Conservation (phyloP, 2,329 filamentous ascomycete species). For the Colletotrichum navitas region DNA sequence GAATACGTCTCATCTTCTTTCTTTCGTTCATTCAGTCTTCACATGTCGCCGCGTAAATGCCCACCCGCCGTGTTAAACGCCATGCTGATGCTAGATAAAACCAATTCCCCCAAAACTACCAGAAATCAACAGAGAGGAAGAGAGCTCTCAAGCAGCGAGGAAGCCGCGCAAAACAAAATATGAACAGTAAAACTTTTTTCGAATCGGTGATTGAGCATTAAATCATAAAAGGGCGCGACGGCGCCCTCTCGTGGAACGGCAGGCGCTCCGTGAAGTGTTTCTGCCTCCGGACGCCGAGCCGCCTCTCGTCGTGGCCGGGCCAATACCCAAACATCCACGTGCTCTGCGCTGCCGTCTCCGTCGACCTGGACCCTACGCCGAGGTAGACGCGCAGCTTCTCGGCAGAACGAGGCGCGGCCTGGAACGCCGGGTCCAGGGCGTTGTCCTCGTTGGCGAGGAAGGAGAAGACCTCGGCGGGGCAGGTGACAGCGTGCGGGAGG, state of each 20-base stretch:
- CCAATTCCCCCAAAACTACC: no score
- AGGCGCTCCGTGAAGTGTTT: constrained; percentile 58
- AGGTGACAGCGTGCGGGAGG: constrained; percentile 80
- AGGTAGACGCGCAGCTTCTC: constrained; percentile 70
- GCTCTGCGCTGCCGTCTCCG: constrained; percentile 57
- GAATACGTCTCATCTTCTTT: background rate
- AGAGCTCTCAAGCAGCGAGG: background rate
- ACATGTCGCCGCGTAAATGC: background rate
- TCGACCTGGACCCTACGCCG: constrained; percentile 60
- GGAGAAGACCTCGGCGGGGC: constrained; percentile 81
- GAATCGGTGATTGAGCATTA: background rate
- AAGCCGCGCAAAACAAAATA: background rate
- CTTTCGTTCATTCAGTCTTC: background rate
- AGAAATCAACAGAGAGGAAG: background rate
- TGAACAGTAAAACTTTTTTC: background rate
- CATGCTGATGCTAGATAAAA: background rate
- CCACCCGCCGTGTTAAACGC: background rate
- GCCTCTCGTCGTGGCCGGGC: constrained; percentile 49
- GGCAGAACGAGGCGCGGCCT: constrained; percentile 72
- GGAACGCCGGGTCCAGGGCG: constrained; percentile 79
- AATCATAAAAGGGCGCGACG: constrained; percentile 24
- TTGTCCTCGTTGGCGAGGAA: constrained; percentile 82
- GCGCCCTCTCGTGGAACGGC: constrained; percentile 25
- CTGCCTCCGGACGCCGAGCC: constrained; percentile 53
- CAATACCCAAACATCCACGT: constrained; percentile 64